Conservation (phyloP, 139 green algal genomes). For the Tetradesmus obliquus region DNA sequence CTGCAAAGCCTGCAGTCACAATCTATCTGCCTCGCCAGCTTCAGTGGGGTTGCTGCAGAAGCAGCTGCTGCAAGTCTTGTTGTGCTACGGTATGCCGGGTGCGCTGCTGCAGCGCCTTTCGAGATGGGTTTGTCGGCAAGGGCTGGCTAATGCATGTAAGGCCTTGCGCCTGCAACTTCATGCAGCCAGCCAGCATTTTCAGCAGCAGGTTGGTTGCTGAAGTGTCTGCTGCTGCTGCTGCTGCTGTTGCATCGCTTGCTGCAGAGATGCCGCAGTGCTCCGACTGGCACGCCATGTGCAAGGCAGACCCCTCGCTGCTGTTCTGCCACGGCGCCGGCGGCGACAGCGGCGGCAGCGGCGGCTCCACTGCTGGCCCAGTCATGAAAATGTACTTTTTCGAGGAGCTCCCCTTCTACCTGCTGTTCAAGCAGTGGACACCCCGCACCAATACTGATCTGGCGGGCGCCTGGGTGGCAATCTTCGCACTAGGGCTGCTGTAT, state of each 20-base stretch:
- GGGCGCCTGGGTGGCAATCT: slow-evolving; percentile 45
- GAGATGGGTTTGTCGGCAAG: neutral
- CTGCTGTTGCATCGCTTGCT: neutral
- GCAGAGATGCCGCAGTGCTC: slow-evolving; percentile 48
- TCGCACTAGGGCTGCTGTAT: slow-evolving; percentile 40
- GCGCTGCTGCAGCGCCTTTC: too few species aligned
- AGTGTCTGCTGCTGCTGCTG: neutral
- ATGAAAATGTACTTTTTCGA: slow-evolving; percentile 58
- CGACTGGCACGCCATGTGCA: slow-evolving; percentile 37
- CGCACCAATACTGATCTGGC: neutral
- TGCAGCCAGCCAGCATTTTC: neutral
- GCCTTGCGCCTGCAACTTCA: neutral
- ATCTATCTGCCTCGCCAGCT: too few species aligned
- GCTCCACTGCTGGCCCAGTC: neutral
- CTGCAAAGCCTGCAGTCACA: too few species aligned
- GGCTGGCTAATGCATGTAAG: neutral
- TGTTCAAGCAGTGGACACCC: slow-evolving; percentile 52
- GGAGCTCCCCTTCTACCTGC: slow-evolving; percentile 49
- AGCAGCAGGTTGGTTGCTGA: neutral
- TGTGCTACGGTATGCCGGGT: neutral
- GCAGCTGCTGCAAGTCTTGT: neutral
- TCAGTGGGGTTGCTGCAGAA: too few species aligned
- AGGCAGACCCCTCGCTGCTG: slow-evolving; percentile 11
- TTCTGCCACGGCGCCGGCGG: slow-evolving; percentile 3
- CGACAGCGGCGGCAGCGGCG: slow-evolving; percentile 3